Evolutionary conservation across 352 stramenopile species (phyloP).

Genomic region (Pythium chondricola): DNA sequence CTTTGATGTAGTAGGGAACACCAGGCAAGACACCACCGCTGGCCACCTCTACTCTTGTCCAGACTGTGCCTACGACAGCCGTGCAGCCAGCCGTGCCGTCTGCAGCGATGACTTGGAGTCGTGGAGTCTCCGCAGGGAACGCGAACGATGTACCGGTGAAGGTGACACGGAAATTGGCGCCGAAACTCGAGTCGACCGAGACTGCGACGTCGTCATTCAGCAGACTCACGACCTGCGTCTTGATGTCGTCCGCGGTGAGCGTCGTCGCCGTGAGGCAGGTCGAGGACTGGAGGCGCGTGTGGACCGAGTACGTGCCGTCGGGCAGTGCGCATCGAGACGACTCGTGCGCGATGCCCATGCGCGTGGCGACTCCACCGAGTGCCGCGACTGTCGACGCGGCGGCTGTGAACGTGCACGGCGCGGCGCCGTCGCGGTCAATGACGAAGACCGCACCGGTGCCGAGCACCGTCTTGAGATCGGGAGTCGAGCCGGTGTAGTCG

Average conservation of each 20-base stretch:
- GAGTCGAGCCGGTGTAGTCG: conserved; percentile 43
- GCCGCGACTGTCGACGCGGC: conserved; percentile 18
- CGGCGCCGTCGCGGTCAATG: conserved; percentile 32
- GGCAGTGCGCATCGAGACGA: conserved; percentile 27
- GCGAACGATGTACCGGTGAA: conserved; percentile 78
- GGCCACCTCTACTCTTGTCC: conserved; percentile 68
- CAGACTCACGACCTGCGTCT: conserved; percentile 27
- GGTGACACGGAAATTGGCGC: conserved; percentile 78
- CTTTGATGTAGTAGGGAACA: conserved; percentile 84
- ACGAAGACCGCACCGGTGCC: conserved; percentile 69
- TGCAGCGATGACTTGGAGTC: conserved; percentile 36
- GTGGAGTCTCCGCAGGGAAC: conserved; percentile 14
- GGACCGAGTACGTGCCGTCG: conserved; percentile 36
- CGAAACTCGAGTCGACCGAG: conserved; percentile 47
- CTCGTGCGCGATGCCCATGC: conserved; percentile 33
- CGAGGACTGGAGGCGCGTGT: conserved; percentile 37
- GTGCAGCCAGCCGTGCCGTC: conserved; percentile 59
- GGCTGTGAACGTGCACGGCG: conserved; percentile 53
- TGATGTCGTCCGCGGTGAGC: conserved; percentile 20
- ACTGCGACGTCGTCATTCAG: conserved; percentile 58
- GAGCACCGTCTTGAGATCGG: conserved; percentile 64
- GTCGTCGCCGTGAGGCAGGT: conserved; percentile 36
- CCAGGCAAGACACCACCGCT: conserved; percentile 74
- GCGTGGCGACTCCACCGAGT: conserved; percentile 24
- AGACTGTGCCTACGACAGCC: conserved; percentile 43